A percentile compares a stretch with the other conserved stretches of the same genome.
phyloP scores from a whole-genome alignment of 441 rosid species.

The Pelargonium australe region DNA sequence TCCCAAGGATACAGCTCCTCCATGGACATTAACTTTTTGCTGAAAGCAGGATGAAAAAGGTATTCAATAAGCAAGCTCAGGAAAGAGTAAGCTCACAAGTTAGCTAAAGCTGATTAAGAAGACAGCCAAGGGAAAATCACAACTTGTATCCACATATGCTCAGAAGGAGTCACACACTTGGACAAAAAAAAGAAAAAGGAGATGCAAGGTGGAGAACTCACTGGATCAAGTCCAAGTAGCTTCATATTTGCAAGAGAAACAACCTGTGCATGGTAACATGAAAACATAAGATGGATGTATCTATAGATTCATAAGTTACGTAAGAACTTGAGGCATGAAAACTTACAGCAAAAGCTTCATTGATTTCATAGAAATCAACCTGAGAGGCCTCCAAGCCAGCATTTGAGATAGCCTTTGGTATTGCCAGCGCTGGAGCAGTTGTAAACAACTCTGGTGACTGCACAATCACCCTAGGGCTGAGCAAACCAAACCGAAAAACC shows the following conservation, averaged over 20 bases:
- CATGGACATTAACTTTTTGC: slow-evolving; percentile 84
- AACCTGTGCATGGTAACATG: slow-evolving; percentile 41
- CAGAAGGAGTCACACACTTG: not conserved
- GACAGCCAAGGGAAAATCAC: too few relatives aligned
- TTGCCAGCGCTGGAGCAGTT: slow-evolving; percentile 9
- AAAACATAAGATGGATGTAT: slow-evolving; percentile 10
- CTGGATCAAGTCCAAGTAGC: slow-evolving; percentile 70
- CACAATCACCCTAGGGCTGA: slow-evolving; percentile 16
- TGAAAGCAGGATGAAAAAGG: slow-evolving; percentile 20
- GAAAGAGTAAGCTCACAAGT: not conserved
- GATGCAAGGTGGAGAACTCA: slow-evolving; percentile 33
- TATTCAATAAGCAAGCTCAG: not conserved
- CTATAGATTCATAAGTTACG: slow-evolving; percentile 1
- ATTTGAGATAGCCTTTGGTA: slow-evolving; percentile 74
- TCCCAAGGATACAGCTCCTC: slow-evolving; percentile 94
- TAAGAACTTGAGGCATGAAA: not conserved
- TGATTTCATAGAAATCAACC: slow-evolving; percentile 87
- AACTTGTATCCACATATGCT: too few relatives aligned
- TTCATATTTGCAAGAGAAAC: slow-evolving; percentile 90
- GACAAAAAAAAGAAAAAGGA: not conserved
- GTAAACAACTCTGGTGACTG: slow-evolving; percentile 42
- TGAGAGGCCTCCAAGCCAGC: slow-evolving; percentile 78
- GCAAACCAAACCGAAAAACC: too few relatives aligned
- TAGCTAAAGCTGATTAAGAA: too few relatives aligned
- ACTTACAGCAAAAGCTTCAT: slow-evolving; percentile 94